A percentile compares a stretch with the other conserved stretches of the same genome.
Evolutionary conservation across 2,329 filamentous ascomycete species (phyloP).

Genomic region (Diaporthe ilicicola): DNA sequence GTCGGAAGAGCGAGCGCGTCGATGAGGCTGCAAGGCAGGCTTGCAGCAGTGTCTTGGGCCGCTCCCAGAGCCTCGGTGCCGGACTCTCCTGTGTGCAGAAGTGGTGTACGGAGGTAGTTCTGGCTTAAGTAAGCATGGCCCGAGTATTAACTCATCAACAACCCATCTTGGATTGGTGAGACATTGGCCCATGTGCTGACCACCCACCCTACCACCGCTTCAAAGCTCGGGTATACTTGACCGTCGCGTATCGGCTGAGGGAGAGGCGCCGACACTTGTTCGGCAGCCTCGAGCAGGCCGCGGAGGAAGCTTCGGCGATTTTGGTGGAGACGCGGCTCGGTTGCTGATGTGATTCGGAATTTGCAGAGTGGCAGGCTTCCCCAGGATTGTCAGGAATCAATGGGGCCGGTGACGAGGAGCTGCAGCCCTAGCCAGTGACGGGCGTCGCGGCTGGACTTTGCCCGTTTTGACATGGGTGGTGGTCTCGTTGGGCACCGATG

Average conservation of each 20-base stretch:
- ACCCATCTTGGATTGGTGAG: neutral
- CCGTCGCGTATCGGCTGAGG: neutral
- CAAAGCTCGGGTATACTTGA: conserved; percentile 18
- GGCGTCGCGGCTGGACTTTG: neutral
- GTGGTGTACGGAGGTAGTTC: neutral
- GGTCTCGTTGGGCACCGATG: conserved; percentile 20
- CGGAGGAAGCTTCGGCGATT: neutral
- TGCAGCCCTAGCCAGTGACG: conserved; percentile 4
- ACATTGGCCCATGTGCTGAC: conserved; percentile 17
- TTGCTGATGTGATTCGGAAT: neutral
- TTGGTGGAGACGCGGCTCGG: neutral
- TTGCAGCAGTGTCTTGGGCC: neutral
- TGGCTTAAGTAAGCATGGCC: neutral
- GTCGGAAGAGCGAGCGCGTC: neutral
- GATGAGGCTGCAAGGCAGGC: neutral
- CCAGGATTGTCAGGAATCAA: conserved; percentile 6
- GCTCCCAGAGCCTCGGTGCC: neutral
- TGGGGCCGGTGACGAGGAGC: conserved; percentile 11
- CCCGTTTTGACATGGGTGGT: neutral
- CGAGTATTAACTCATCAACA: neutral
- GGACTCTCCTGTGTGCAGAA: neutral
- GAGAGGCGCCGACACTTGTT: neutral
- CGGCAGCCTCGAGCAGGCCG: neutral
- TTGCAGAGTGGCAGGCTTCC: neutral
- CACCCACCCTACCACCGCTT: neutral